Conservation (phyloP, 176 grass and related monocot genomes). For the Hsuehochloa calcarea region DNA sequence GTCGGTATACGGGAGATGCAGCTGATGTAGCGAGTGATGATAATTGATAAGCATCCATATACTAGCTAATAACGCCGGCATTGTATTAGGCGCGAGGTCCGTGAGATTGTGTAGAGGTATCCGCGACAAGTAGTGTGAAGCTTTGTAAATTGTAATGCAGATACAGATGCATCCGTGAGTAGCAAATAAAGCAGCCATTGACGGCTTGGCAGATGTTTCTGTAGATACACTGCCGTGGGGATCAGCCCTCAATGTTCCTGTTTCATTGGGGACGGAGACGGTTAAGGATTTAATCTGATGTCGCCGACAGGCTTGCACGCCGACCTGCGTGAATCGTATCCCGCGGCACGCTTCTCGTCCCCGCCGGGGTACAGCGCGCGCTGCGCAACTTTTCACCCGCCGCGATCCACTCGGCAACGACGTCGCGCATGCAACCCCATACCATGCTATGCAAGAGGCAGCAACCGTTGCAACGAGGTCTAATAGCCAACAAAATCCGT, state of each 20-base stretch:
- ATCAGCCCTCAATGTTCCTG: not conserved
- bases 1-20: not conserved
- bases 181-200: not conserved
- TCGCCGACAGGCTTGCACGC: not conserved
- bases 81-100: not conserved
- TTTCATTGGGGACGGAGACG: not conserved
- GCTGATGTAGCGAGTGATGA: not conserved
- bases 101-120: not conserved
- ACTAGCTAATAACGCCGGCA: conserved; percentile 3
- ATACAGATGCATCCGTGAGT: not conserved
- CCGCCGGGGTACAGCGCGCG: no score
- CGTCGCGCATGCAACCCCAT: not conserved
- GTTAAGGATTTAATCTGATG: not conserved
- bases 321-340: not conserved
- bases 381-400: not conserved
- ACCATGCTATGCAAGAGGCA: not conserved
- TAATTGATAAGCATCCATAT: not conserved
- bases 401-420: not conserved
- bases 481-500: not conserved
- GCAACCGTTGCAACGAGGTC: no score
- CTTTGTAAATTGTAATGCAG: not conserved
- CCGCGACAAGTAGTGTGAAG: not conserved
- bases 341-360: no score
- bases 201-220: not conserved
- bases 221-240: not conserved